Conservation (phyloP, 2,329 filamentous ascomycete species). For the Clarireedia paspali region DNA sequence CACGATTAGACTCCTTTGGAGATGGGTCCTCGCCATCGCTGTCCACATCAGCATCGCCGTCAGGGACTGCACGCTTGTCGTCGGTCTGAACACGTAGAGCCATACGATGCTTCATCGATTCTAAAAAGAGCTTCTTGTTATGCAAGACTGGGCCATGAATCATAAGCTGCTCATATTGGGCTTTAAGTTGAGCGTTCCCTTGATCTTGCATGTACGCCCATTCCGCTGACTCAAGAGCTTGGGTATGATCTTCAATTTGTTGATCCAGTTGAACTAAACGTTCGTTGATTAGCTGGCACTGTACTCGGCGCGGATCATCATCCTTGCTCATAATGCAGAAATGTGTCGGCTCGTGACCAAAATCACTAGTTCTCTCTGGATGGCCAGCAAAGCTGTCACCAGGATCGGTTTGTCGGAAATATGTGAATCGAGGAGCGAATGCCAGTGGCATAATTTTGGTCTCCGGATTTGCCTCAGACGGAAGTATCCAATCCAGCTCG, state of each 20-base stretch:
- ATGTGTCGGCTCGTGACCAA: constrained; percentile 89
- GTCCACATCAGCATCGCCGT: constrained; percentile 32
- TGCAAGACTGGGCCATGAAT: constrained; percentile 48
- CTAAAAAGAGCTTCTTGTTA: constrained; percentile 51
- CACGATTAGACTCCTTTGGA: constrained; percentile 32
- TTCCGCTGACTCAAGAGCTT: constrained; percentile 68
- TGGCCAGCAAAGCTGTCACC: constrained; percentile 72
- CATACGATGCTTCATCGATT: constrained; percentile 42
- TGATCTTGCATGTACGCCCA: constrained; percentile 51
- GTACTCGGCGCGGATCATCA: constrained; percentile 81
- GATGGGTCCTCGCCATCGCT: constrained; percentile 27
- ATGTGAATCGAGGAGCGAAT: constrained; percentile 90
- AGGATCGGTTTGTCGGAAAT: constrained; percentile 95
- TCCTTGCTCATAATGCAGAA: constrained; percentile 90
- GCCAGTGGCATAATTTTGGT: constrained; percentile 91
- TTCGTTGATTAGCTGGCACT: constrained; percentile 75
- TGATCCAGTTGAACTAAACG: constrained; percentile 70
- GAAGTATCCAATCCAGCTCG: constrained; percentile 92
- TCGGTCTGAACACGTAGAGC: constrained; percentile 24
- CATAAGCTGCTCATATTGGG: constrained; percentile 52
- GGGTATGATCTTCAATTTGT: constrained; percentile 69
- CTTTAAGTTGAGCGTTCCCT: constrained; percentile 42
- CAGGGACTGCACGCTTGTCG: constrained; percentile 20
- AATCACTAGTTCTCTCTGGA: constrained; percentile 74
- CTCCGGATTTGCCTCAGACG: constrained; percentile 80